Evolutionary conservation across 2,329 filamentous ascomycete genomes (phyloP), one percentile per base, ranked within the genome.

Genomic region (Sporothrix euskadiensis): DNA sequence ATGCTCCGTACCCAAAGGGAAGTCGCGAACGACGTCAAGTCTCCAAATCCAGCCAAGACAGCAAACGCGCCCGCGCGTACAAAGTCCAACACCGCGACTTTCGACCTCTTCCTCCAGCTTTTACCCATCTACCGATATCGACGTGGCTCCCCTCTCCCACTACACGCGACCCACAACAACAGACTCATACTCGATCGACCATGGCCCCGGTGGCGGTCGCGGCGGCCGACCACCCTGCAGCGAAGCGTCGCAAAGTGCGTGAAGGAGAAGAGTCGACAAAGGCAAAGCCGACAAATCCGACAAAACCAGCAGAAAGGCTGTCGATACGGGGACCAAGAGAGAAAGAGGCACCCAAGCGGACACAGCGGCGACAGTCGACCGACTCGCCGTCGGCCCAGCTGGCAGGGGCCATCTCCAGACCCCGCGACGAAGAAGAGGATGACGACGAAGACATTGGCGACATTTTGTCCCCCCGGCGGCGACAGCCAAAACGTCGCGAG

Each of bases 321-420:
- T 73, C 71, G 19, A 69, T 75, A n/a, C 74, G 74, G 2, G 71
- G 68, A 3, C 41, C 71, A 26, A 69, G 14, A 19, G 44, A 69
- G 32, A 14, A 56, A 32, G 26, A 35, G 19, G 19, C 66, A 9
- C 52, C 52, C 32, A 68, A 57, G 22, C 30, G 71, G 32, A 1
- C 12, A 22, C 47, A 39, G 22, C 56, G 52, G 22, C 56, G 44
- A 2, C 39, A 74, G 9, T 30, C 68, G 22, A 74, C 71, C 0
- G 72, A 71, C 63, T 76, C 75, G 52, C 75, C 75, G 26, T 76
- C 73, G 41, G 74, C 75, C 0, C 75, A 76, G 72, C 73, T 76
- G 10, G 61, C 69, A 0, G 75, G 75, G 7, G 74, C 75, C 4
- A 57, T 76, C 47, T 61, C 69, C 9, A 16, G 12, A 8, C 16